Evolutionary conservation across 1,139 yeast genomes (phyloP), one percentile per base, ranked within the genome.

Genomic region (Diutina scorzettiae): DNA sequence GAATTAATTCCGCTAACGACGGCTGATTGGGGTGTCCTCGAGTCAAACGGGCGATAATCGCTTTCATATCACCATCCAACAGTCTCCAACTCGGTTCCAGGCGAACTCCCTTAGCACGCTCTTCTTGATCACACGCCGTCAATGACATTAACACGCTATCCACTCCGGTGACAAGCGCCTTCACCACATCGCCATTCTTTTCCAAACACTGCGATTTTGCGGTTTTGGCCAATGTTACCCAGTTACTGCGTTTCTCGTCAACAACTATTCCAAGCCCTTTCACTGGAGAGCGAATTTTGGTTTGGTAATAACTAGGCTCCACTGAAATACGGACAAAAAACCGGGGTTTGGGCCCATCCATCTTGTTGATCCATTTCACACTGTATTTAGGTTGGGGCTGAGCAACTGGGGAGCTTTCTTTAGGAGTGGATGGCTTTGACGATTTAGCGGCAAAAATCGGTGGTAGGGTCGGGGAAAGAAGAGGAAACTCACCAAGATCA

Each of bases 381-480:
- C 33, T 27, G 25, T 19, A 17, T 11, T 29, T 29, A 3, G 19
- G 34, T 12, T 9, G 17, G 12, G 46, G 6, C 30, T 37, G 17
- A 5, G 30, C 14, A 27, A 20, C 24, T 21, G 43, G 25, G 27
- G 41, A n/a, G 42, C 14, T 18, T 25, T 39, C 25, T 21, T 29
- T 19, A 6, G 47, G 42, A 2, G 42, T 45, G 2, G 45, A 27
- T 5, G 37, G 28, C 9, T 42, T 46, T 12, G 47, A 42, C 3
- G 39, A 34, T n/a, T 34, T 34, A 4, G 27, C 7, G 24, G 8
- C 20, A 43, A 62, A 62, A 20, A 58, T 55, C 12, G 60, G 50
- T 2, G 69, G 69, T 27, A 63, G 49, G 3, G 69, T 63, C 3
- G 69, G 69, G 2, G 67, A 61, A 29, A 64, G 48, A 51, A 62